These are phyloP conservation scores for Myotisia sp. DNA, from an alignment of 2,329 filamentous ascomycete species.

Conservation along the genomic window DNA sequence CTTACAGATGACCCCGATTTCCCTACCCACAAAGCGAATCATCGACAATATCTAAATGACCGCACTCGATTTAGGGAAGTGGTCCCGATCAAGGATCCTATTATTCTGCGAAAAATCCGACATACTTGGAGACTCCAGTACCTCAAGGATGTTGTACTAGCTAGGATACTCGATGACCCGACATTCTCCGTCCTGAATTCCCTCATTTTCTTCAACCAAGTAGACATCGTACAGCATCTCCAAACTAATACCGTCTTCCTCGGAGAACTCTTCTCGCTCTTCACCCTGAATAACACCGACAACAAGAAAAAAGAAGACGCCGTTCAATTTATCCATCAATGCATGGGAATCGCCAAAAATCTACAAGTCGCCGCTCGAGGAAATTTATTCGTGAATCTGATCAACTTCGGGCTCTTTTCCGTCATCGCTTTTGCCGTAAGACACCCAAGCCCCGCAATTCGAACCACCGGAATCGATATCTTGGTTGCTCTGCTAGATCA, in stretches of 20 bases:
- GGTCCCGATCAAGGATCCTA: slow-evolving; percentile 71
- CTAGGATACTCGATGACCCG: slow-evolving; percentile 88
- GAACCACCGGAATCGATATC: slow-evolving; percentile 87
- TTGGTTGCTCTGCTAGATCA: slow-evolving; percentile 90
- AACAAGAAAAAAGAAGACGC: slow-evolving; percentile 76
- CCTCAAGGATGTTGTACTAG: slow-evolving; percentile 94
- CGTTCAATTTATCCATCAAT: slow-evolving; percentile 92
- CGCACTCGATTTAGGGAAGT: slow-evolving; percentile 91
- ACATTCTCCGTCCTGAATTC: slow-evolving; percentile 97
- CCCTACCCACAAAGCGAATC: slow-evolving; percentile 91
- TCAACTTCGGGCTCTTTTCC: slow-evolving; percentile 68
- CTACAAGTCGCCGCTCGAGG: slow-evolving; percentile 71
- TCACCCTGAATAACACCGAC: slow-evolving; percentile 50
- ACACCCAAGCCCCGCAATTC: slow-evolving; percentile 67
- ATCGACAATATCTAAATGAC: slow-evolving; percentile 80
- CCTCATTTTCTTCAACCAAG: slow-evolving; percentile 97
- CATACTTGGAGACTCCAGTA: slow-evolving; percentile 93
- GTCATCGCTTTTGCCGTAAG: slow-evolving; percentile 87
- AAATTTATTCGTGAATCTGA: slow-evolving; percentile 77
- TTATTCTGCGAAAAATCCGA: slow-evolving; percentile 80
- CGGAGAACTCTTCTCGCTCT: slow-evolving; percentile 75
- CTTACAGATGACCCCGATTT: slow-evolving; percentile 84
- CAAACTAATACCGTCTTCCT: slow-evolving; percentile 67
- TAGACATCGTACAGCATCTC: slow-evolving; percentile 93
- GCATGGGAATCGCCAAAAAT: slow-evolving; percentile 85